Base-by-base conservation (phyloP, 495 filamentous ascomycete species). In the Aspergillus incahuasiensis region DNA sequence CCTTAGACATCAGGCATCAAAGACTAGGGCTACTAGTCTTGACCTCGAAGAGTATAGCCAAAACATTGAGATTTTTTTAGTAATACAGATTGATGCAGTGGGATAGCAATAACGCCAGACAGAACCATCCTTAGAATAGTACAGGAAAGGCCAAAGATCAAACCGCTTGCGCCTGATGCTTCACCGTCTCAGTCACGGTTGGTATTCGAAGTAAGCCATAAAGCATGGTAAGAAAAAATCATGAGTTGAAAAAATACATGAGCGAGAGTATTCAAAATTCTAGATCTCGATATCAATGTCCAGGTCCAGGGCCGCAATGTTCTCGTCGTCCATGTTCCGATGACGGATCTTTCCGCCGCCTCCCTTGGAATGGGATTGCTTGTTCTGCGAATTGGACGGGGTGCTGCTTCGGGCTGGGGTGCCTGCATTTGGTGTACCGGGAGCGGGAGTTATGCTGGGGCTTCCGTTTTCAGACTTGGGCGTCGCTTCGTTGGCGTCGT, bases 251-350 rank as follows among this genome's bases (percentile, higher is more conserved):
- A 6, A 18, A 22, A 40, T 32, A 43, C n/a, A 15, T 52, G 0
- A 4, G 3, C 11, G 13, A 11, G 3, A 18, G n/a, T 22, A 19
- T 52, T 12, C 34, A 9, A 42, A 20, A 13, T 15, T 5, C 57
- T 70, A 82, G 53, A 90, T 88, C 22, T 90, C 86, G 54, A 90
- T 83, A 52, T 94, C 89, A 61, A 94, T 88, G 11, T 87, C 90
- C 57, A 95, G 69, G 68, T 92, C 89, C 67, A 92, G 70, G 13
- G 85, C 80, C 0, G 85, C 89, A 64, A 95, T 90, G 57, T 91
- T 86, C 66, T 92, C 89, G 59, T 95, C 90, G 52, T 91, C 88
- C 72, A 84, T 87, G 49, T 91, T 81, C 18, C 86, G 84, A 63
- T 85, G 82, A 45, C 84, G 79, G 54, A 91, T 86, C 34, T 80